A percentile compares a stretch with the other conserved stretches of the same genome.
Evolutionary conservation across 2,329 filamentous ascomycete genomes (phyloP).

Genomic region (Cordyceps farinosa): DNA sequence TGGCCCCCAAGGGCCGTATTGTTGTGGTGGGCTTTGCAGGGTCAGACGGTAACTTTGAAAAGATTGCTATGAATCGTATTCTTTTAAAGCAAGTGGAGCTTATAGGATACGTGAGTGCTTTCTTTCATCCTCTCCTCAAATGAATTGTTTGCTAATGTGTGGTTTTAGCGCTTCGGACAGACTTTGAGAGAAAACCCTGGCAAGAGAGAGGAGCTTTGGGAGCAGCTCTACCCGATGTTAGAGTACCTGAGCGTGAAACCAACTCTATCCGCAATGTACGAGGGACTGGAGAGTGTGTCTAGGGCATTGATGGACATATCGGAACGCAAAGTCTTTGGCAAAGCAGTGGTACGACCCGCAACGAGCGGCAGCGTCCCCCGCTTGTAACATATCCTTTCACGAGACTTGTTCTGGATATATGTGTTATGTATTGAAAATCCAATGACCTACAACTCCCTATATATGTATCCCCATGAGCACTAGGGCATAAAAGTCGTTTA

Average conservation of each 20-base stretch:
- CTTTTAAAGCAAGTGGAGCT: constrained; percentile 51
- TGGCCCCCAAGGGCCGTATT: constrained; percentile 51
- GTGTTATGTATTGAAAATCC: constrained; percentile 7
- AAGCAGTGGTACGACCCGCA: constrained; percentile 48
- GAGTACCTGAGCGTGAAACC: constrained; percentile 46
- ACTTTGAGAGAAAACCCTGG: constrained; percentile 47
- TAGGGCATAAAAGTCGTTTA: neutral
- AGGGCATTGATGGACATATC: constrained; percentile 49
- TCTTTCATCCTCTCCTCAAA: neutral
- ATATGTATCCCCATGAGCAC: constrained; percentile 12
- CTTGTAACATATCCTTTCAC: neutral
- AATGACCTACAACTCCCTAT: constrained; percentile 16
- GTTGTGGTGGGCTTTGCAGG: constrained; percentile 59
- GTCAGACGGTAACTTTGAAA: constrained; percentile 49
- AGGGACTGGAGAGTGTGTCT: constrained; percentile 47
- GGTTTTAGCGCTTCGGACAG: constrained; percentile 51
- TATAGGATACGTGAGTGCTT: constrained; percentile 46
- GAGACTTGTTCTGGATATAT: neutral
- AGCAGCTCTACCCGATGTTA: constrained; percentile 46
- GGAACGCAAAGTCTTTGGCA: constrained; percentile 50
- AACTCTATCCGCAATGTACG: constrained; percentile 48
- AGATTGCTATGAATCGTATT: constrained; percentile 51
- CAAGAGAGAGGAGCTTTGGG: constrained; percentile 47
- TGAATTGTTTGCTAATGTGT: neutral
- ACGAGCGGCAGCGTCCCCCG: neutral